These are phyloP conservation scores for Crataegus laevigata DNA, from an alignment of 306 rosid species.

Conservation along the genomic window DNA sequence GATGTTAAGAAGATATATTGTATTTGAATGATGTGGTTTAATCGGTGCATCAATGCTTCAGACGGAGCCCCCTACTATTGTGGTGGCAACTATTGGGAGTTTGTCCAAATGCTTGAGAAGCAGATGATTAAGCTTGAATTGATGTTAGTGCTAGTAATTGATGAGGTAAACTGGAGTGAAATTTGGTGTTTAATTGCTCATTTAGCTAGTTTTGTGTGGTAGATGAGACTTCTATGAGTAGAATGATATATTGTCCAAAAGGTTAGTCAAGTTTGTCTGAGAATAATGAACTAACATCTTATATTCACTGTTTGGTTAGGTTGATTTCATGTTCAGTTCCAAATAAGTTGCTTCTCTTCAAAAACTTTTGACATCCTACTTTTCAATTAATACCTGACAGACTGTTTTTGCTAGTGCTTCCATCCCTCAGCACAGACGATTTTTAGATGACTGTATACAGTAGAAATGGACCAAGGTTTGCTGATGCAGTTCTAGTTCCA, in stretches of 20 bases:
- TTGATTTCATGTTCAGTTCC: conserved; percentile 88
- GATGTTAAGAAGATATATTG: not conserved
- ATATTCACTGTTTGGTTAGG: conserved; percentile 37
- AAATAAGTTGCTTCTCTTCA: conserved; percentile 74
- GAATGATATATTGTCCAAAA: not conserved
- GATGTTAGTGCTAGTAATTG: conserved; percentile 68
- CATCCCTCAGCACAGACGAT: conserved; percentile 83
- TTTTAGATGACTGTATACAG: conserved; percentile 74
- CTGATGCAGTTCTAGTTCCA: conserved; percentile 19
- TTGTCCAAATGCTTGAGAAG: conserved; percentile 77
- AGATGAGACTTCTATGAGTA: not conserved
- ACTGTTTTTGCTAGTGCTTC: conserved; percentile 96
- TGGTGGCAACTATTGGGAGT: conserved; percentile 82
- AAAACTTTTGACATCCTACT: conserved; percentile 79
- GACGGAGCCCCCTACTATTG: conserved; percentile 87
- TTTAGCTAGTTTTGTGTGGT: not conserved
- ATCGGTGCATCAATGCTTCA: conserved; percentile 30
- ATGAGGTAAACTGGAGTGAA: conserved; percentile 52
- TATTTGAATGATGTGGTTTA: not conserved
- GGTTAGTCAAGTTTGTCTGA: not conserved
- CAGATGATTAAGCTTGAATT: conserved; percentile 50
- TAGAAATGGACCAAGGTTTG: conserved; percentile 95
- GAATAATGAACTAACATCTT: not conserved
- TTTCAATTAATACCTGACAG: conserved; percentile 64
- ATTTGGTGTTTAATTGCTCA: not conserved